Evolutionary conservation across 106 monocot species (phyloP).

Genomic region (Cymbidium sinense): DNA sequence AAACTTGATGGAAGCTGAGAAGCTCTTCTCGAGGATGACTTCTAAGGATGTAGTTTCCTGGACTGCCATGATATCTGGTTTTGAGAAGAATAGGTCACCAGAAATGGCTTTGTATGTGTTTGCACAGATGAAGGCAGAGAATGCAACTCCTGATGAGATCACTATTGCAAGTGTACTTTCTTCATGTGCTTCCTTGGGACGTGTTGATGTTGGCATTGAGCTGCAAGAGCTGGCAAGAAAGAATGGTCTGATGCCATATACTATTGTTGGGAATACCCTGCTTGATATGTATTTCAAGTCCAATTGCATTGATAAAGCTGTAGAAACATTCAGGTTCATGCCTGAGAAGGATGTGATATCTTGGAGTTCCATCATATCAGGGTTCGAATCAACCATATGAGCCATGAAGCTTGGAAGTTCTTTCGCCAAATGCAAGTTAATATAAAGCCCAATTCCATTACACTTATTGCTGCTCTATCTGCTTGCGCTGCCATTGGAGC

Average conservation of each 20-base stretch:
- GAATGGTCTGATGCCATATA: conserved; percentile 35
- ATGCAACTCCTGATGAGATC: conserved; percentile 54
- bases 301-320: conserved; percentile 54
- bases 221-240: conserved; percentile 61
- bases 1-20: conserved; percentile 42
- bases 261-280: conserved; percentile 54
- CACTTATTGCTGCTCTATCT: conserved; percentile 58
- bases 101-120: conserved; percentile 56
- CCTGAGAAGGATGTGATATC: conserved; percentile 66
- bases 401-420: conserved; percentile 58
- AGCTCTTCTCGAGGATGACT: conserved; percentile 40
- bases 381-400: conserved; percentile 58
- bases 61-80: conserved; percentile 93
- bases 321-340: conserved; percentile 62
- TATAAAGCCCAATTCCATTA: conserved; percentile 53
- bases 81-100: conserved; percentile 59
- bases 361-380: conserved; percentile 76
- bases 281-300: conserved; percentile 80
- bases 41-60: conserved; percentile 73
- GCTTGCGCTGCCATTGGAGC: conserved; percentile 69
- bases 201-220: conserved; percentile 48
- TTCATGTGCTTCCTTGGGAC: conserved; percentile 60
- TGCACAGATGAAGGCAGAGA: conserved; percentile 39
- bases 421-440: conserved; percentile 63
- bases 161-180: conserved; percentile 61